Base-by-base conservation (phyloP, 2,329 filamentous ascomycete genomes). In the Gyromitra esculenta region DNA sequence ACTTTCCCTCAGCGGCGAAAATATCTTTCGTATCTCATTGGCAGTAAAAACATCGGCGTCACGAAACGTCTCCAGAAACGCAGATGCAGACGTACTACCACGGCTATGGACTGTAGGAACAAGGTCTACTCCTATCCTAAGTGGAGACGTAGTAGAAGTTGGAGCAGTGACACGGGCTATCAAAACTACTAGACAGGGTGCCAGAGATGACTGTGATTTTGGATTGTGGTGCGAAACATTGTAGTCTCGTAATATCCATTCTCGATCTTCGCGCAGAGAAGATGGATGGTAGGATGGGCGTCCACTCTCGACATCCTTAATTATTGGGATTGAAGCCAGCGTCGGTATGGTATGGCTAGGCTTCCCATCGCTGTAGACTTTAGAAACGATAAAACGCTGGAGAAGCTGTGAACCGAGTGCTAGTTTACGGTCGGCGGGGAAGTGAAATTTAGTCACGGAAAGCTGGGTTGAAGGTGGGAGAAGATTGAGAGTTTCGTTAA, bases 401-500 rank as follows among this genome's bases (percentile, higher is more conserved):
- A 81, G 77, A 15, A 81, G 60, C 25, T 81, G 79, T 18, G 80
- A 81, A 39, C 77, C 80, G 21, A 81, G 71, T 9, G 80, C 73
- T 1, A 81, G 76, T 63, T 78, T 78, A 9, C 74, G 78, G 66
- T 81, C 80, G 18, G 68, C 50, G 5, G 72, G 73, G 62, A 78
- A 79, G 71, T 78, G 63, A 59, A 76, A 81, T 21, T 73, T 76
- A 11, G 73, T 78, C 9, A 80, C 66, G 15, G 66, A 43, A 9
- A 65, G 43, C 37, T 77, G 73, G 37, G 72, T 71, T 13, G 54
- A 1, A 0, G 66, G 18, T 15, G 80, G 96, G 85, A 99, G 93
- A 84, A 98, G 94, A 91, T 98, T 97, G 84, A 99, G 90, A 81
- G 93, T 88, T 87, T 91, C 94, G 86, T 97, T 94, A 82, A 94